Base-by-base conservation (phyloP, 2,329 filamentous ascomycete species). In the Fusarium sarcochroum region DNA sequence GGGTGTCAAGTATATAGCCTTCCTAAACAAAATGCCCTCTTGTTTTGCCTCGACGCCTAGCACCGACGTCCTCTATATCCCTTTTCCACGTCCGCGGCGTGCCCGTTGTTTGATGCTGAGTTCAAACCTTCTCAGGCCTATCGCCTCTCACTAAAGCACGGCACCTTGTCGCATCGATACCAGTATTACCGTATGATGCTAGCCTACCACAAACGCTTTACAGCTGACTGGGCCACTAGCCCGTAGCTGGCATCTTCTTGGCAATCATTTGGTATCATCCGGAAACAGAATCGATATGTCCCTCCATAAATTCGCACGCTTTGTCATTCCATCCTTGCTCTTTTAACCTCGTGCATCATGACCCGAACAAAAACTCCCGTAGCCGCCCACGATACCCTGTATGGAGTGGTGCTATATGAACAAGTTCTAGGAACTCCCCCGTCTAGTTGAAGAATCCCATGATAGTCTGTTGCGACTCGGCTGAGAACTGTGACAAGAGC, bases 391-490 rank as follows among this genome's bases (percentile, higher is more conserved):
- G 30, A 47, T 52, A 45, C 52, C 45, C 47, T 42, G 20, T 41
- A 32, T 50, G 40, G 27, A 44, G 25, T 35, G 59, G 50, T 40
- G 49, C 42, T 46, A 56, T 50, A 54, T 50, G 41, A 52, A 52
- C 41, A 58, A 59, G 27, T 18, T 49, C 53, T 42, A 30, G 41
- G 35, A 41, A 30, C 48, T 55, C 53, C 48, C 40, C 21, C 18
- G 13, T 53, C 75, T 87, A 93, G 76, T 87, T 85, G 82, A 97
- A 97, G 82, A 91, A 93, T 68, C 88, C 88, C 79, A 91, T 90
- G 63, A 97, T 93, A 13, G 87, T 90, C 76, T 90, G 88, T 80
- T 98, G 94, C 64, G 92, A 91, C 72, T 97, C 93, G 3, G 90
- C 90, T 14, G 90, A 87, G 75, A 98, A 89, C 58, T 90, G 89